These are phyloP conservation scores for Nicotiana benthamiana DNA, from an alignment of 257 asterid genomes.

Conservation along the genomic window DNA sequence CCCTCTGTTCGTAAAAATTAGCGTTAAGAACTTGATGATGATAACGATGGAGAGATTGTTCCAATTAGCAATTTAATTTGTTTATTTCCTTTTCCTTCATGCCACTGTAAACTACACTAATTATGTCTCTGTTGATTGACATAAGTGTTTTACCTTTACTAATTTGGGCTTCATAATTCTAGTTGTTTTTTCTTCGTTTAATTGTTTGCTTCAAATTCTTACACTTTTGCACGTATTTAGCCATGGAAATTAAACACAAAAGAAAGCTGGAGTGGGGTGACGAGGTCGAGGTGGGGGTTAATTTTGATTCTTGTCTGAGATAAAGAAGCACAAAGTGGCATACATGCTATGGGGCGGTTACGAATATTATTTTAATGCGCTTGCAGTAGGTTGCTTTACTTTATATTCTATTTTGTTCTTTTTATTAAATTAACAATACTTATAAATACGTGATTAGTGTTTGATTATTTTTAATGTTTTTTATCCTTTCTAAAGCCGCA, in stretches of 20 bases:
- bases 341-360: not conserved
- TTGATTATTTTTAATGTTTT: not conserved
- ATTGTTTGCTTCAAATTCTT: too few species aligned
- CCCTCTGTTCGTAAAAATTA: not conserved
- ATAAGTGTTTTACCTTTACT: not conserved
- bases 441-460: not conserved
- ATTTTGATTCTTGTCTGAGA: slow-evolving; percentile 34
- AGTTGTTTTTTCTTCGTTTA: too few species aligned
- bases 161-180: not conserved
- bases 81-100: not conserved
- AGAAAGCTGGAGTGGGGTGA: not conserved
- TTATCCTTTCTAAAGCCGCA: not conserved
- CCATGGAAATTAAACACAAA: too few species aligned
- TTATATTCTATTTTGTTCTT: not conserved
- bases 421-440: not conserved
- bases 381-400: not conserved
- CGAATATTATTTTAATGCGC: not conserved
- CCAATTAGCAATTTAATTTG: slow-evolving; percentile 12
- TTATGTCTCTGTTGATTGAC: not conserved
- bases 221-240: too few species aligned
- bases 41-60: slow-evolving; percentile 6
- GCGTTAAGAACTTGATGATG: slow-evolving; percentile 4
- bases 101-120: not conserved
- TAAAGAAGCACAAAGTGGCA: slow-evolving; percentile 43
- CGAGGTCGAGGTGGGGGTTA: not conserved